Percentiles rank a stretch among this genome's conserved stretches.
phyloP scores from a whole-genome alignment of 495 filamentous ascomycete genomes.

The Usnea hakonensis region DNA sequence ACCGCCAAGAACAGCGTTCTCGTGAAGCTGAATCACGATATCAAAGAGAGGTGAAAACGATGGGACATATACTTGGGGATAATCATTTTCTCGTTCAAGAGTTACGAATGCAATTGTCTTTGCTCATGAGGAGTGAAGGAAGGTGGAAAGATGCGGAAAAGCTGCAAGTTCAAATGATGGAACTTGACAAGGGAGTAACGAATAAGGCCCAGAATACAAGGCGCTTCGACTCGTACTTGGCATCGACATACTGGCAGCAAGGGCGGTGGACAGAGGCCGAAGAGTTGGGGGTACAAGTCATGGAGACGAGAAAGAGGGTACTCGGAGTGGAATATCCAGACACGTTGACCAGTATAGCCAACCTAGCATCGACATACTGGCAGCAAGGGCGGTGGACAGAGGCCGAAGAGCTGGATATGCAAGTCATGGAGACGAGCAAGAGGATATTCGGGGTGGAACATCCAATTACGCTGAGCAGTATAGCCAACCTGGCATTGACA shows the following conservation, averaged over 20 bases:
- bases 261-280: constrained; percentile 28
- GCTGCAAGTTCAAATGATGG: constrained; percentile 18
- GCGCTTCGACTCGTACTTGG: constrained; percentile 12
- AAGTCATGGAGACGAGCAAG: constrained; percentile 19
- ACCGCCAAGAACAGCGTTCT: neutral
- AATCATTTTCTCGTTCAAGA: neutral
- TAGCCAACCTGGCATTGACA: neutral
- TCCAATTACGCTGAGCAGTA: constrained; percentile 23
- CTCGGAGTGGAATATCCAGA: constrained; percentile 31
- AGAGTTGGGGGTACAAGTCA: constrained; percentile 20
- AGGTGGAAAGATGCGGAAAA: constrained; percentile 33
- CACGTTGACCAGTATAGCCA: constrained; percentile 16
- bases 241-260: constrained; percentile 20
- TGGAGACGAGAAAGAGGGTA: constrained; percentile 18
- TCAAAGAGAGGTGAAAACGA: neutral
- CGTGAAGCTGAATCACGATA: neutral
- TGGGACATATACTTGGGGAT: neutral
- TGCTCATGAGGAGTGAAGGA: constrained; percentile 23
- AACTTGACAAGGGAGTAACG: no score
- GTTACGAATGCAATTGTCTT: neutral
- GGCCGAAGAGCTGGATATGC: constrained; percentile 22
- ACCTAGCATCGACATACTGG: neutral
- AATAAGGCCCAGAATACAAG: no score
- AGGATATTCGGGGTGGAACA: constrained; percentile 29
- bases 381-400: constrained; percentile 25